phyloP scores from a whole-genome alignment of 106 monocot genomes.

The Dendrobium huoshanense region DNA sequence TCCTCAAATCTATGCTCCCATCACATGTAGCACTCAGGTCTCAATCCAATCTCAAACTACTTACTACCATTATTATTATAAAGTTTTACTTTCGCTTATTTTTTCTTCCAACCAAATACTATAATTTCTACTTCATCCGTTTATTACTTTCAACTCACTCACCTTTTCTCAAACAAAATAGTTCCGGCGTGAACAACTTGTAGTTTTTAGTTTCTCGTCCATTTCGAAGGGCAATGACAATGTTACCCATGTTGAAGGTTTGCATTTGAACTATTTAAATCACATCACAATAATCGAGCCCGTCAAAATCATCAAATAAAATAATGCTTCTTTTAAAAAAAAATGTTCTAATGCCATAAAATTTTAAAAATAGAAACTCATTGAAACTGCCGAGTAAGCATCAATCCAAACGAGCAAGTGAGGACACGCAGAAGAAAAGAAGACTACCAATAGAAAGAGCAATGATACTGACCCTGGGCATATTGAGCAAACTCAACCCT shows the following conservation, averaged over 20 bases:
- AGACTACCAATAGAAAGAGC: not conserved
- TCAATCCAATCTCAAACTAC: too few relatives aligned
- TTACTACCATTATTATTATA: not conserved
- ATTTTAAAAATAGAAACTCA: not conserved
- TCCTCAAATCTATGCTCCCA: too few relatives aligned
- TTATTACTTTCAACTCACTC: not conserved
- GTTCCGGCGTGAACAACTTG: not conserved
- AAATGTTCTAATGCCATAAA: too few relatives aligned
- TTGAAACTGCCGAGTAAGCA: not conserved
- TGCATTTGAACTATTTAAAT: not conserved
- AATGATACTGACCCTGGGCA: not conserved
- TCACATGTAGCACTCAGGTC: too few relatives aligned
- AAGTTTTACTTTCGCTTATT: not conserved
- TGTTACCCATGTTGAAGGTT: not conserved
- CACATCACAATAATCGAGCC: too few relatives aligned
- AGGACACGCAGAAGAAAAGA: too few relatives aligned
- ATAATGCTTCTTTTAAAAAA: too few relatives aligned
- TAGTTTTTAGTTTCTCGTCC: not conserved
- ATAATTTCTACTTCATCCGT: not conserved
- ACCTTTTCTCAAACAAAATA: not conserved
- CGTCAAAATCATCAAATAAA: too few relatives aligned
- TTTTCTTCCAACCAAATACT: not conserved
- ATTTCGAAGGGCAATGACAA: not conserved
- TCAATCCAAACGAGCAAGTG: not conserved
- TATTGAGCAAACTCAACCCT: conserved; percentile 19